Percentiles rank a stretch among this genome's conserved stretches.
phyloP scores from a whole-genome alignment of 352 stramenopile genomes.

The Pythium vanterpoolii region DNA sequence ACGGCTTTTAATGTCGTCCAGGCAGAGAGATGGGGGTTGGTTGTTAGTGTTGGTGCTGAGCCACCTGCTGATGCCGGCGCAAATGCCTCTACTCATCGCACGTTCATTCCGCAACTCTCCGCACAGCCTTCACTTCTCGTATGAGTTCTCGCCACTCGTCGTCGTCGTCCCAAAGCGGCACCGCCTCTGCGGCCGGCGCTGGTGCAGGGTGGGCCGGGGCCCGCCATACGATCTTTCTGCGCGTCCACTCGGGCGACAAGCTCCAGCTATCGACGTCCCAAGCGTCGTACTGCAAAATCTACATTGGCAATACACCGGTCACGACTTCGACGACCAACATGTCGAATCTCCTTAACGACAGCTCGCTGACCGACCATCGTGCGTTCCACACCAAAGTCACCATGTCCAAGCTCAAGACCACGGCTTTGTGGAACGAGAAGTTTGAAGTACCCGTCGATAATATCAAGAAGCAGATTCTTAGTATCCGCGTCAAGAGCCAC shows the following conservation, averaged over 20 bases:
- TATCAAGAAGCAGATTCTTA: constrained; percentile 48
- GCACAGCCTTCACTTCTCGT: not conserved
- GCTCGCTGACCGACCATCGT: constrained; percentile 26
- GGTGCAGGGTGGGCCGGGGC: constrained; percentile 16
- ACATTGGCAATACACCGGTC: constrained; percentile 52
- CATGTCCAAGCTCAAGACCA: constrained; percentile 24
- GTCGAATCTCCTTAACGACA: constrained; percentile 17
- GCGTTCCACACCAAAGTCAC: constrained; percentile 62
- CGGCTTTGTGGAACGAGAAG: constrained; percentile 77
- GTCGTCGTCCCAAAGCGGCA: constrained; percentile 16
- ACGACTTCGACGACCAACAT: constrained; percentile 28
- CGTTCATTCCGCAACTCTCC: not conserved
- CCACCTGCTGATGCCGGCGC: too few relatives aligned
- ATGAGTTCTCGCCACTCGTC: constrained; percentile 18
- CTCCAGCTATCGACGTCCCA: constrained; percentile 37
- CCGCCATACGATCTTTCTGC: constrained; percentile 60
- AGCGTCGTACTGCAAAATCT: constrained; percentile 69
- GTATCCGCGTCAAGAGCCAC: constrained; percentile 73
- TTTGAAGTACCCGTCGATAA: constrained; percentile 56
- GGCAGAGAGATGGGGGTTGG: not conserved
- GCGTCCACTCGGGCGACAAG: constrained; percentile 59
- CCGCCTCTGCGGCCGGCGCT: not conserved
- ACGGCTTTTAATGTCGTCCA: not conserved
- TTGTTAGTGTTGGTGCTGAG: not conserved
- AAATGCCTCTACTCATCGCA: not conserved